Percentiles rank a stretch among this genome's conserved stretches.
phyloP scores from a whole-genome alignment of 2,329 filamentous ascomycete species.

The Colletotrichum sp. region DNA sequence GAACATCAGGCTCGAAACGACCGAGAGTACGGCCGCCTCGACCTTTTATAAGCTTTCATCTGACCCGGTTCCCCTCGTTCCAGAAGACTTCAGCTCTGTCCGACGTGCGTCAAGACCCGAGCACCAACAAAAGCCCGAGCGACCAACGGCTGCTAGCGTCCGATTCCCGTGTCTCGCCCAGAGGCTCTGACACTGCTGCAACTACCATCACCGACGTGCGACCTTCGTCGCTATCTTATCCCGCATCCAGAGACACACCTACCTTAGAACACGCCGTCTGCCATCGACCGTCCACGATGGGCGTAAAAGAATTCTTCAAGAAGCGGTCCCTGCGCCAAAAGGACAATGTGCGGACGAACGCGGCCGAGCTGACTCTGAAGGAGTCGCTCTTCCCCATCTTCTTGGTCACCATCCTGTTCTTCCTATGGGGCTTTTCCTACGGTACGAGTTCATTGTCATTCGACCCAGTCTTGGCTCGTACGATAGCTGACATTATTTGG shows the following conservation, averaged over 20 bases:
- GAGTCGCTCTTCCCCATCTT: slow-evolving; percentile 71
- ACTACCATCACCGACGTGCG: neutral
- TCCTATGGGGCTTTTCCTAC: slow-evolving; percentile 24
- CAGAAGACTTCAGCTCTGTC: neutral
- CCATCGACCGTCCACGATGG: slow-evolving; percentile 36
- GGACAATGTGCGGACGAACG: slow-evolving; percentile 44
- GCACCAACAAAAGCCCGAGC: neutral
- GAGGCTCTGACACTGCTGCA: neutral
- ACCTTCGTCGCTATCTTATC: neutral
- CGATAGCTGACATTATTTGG: neutral
- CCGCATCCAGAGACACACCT: neutral
- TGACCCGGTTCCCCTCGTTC: neutral
- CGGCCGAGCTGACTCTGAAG: slow-evolving; percentile 65
- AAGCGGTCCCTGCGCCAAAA: slow-evolving; percentile 49
- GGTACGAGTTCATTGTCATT: neutral
- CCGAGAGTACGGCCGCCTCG: slow-evolving; percentile 12
- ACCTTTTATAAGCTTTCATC: slow-evolving; percentile 15
- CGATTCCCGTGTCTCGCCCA: neutral
- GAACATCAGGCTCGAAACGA: slow-evolving; percentile 3
- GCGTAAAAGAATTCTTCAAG: slow-evolving; percentile 48
- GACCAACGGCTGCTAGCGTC: neutral
- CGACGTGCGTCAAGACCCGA: neutral
- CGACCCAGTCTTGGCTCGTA: neutral
- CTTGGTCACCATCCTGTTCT: slow-evolving; percentile 55
- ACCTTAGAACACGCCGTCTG: neutral